Evolutionary conservation across 2,329 filamentous ascomycete species (phyloP).

Genomic region (Zasmidium angulare): DNA sequence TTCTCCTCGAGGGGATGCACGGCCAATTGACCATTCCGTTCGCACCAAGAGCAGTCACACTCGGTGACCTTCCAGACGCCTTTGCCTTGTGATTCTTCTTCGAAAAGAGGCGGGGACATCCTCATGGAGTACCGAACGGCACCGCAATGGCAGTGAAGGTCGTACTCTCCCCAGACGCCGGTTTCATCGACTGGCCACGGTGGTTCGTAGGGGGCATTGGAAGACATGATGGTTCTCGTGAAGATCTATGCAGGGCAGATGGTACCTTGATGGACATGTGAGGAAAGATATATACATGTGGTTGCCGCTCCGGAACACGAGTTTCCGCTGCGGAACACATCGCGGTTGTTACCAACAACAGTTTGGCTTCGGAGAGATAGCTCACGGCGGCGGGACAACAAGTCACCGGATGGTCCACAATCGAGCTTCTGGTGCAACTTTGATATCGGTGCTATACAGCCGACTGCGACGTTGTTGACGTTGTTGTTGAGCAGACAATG

Average conservation of each 20-base stretch:
- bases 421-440: background rate
- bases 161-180: background rate
- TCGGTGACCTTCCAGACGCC: slow-evolving; percentile 21
- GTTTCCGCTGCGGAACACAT: no score
- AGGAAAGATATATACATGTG: no score
- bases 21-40: slow-evolving; percentile 20
- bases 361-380: background rate
- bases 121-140: slow-evolving; percentile 26
- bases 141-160: slow-evolving; percentile 33
- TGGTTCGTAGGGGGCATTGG: no score
- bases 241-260: no score
- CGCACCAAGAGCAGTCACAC: slow-evolving; percentile 30
- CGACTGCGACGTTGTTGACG: no score
- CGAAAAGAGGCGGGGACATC: slow-evolving; percentile 27
- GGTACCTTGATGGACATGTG: no score
- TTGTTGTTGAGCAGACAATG: background rate
- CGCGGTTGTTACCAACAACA: no score
- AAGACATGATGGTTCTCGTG: no score
- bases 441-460: background rate
- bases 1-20: slow-evolving; percentile 24
- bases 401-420: background rate
- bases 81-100: slow-evolving; percentile 14
- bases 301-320: no score
- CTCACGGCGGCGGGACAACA: background rate
- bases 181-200: no score